Percentiles rank a stretch among this genome's conserved stretches.
Conservation (phyloP, 2,329 filamentous ascomycete genomes). For the Aspergillus floridensis region DNA sequence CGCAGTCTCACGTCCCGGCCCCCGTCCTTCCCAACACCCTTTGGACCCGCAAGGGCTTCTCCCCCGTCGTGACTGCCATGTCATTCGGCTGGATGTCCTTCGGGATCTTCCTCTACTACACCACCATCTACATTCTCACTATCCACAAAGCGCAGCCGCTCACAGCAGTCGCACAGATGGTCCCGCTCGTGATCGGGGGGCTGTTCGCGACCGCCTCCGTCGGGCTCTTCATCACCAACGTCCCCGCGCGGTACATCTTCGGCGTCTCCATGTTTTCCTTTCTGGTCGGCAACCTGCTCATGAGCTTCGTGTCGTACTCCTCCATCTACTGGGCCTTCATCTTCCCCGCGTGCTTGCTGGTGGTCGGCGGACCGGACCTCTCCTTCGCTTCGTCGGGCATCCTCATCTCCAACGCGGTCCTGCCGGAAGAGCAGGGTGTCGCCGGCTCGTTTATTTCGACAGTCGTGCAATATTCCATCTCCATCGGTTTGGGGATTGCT, state of each 20-base stretch:
- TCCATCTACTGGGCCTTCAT: conserved; percentile 17
- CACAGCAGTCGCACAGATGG: conserved; percentile 18
- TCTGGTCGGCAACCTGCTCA: conserved; percentile 35
- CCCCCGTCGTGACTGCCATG: conserved; percentile 11
- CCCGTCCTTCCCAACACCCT: conserved; percentile 14
- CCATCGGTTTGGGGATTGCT: conserved; percentile 43
- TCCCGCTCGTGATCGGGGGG: conserved; percentile 24
- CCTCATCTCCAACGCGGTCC: conserved; percentile 39
- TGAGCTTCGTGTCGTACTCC: conserved; percentile 13
- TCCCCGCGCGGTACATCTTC: conserved; percentile 37
- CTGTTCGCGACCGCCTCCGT: conserved; percentile 18
- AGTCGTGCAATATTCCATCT: conserved; percentile 45
- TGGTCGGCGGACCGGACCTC: conserved; percentile 33
- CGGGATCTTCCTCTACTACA: conserved; percentile 34
- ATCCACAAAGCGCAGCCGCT: conserved; percentile 18
- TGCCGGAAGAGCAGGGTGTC: conserved; percentile 42
- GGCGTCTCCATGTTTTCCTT: conserved; percentile 38
- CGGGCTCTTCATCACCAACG: conserved; percentile 30
- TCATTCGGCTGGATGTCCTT: conserved; percentile 27
- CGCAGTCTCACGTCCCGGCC: conserved; percentile 5
- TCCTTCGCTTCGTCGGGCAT: conserved; percentile 42
- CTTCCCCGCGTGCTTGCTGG: conserved; percentile 14
- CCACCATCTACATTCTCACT: conserved; percentile 25
- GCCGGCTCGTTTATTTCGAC: conserved; percentile 40
- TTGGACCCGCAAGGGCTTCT: conserved; percentile 34